Base-by-base conservation (phyloP, 2,329 filamentous ascomycete genomes). In the Teratosphaeria nubilosa region DNA sequence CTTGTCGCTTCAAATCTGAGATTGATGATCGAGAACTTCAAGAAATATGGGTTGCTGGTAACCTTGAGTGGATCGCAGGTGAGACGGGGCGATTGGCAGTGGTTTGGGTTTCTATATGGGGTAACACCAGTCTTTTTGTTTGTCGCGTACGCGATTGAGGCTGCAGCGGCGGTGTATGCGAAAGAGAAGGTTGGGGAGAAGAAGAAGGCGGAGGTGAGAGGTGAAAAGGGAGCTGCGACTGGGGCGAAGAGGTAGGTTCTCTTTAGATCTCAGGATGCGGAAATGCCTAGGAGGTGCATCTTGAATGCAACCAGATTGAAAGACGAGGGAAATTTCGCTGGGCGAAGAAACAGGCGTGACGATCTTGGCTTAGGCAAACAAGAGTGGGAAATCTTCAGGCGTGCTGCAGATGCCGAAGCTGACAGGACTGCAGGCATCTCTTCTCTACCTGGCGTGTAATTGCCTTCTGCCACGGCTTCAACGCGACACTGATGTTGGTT, bases 1-100 rank as follows among this genome's bases (percentile, higher is more conserved):
- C 71, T 76, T 91, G 90, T 97, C 68, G 90, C 92, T 54, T 94
- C 91, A 68, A 99, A 99, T 71, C 75, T 99, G 55, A 86, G 94
- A 63, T 80, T 99, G 68, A 90, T 97, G 77, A 91, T 99, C 27
- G 94, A 97, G 75, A 99, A 99, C 71, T 90, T 92, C 65, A 89
- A 92, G 78, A 96, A 96, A 81, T 99, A 99, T 71, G 94, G 94
- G 56, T 90, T 97, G 59, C 79, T 97, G 59, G 95, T 99, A 64
- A 96, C 92, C 70, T 78, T 99, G 60, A 84, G 84, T 64, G 95
- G 91, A 71, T 53, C 66, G n/a, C 60, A 61, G 24, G 57, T 69
- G 5, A 53, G 57, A 16, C 41, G 58, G 7, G 63, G 55, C 32
- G 68, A 69, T 53, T 67, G 66, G 66, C 59, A 57, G 54, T 67